Conservation (phyloP, 441 rosid genomes). For the Aquilaria agallochum region DNA sequence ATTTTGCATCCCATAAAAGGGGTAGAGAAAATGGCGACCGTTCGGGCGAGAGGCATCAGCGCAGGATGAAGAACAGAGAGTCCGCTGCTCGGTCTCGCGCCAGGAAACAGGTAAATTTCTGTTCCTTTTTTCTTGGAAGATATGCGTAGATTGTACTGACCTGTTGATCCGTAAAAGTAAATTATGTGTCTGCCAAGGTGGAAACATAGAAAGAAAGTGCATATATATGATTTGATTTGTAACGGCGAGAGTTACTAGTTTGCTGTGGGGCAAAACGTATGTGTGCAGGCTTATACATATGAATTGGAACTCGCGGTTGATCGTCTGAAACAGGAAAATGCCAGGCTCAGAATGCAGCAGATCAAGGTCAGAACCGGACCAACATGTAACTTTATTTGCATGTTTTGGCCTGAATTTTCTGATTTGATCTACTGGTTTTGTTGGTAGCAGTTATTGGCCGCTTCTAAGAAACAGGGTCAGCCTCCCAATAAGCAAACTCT, state of each 20-base stretch:
- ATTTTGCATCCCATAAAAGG: constrained; percentile 21
- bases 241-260: neutral
- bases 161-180: too few species aligned
- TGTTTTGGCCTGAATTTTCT: too few species aligned
- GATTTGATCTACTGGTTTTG: neutral
- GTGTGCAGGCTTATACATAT: constrained; percentile 41
- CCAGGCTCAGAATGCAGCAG: constrained; percentile 37
- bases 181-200: neutral
- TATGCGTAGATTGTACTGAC: too few species aligned
- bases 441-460: constrained; percentile 26
- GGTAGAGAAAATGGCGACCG: constrained; percentile 21
- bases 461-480: constrained; percentile 14
- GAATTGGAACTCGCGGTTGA: constrained; percentile 33
- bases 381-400: too few species aligned
- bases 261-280: neutral
- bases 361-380: constrained; percentile 24
- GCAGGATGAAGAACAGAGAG: constrained; percentile 58
- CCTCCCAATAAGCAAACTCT: constrained; percentile 32
- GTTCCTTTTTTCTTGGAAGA: neutral
- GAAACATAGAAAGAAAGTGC: neutral
- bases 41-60: constrained; percentile 31
- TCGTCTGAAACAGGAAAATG: constrained; percentile 36
- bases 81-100: constrained; percentile 60
- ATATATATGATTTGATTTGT: neutral
- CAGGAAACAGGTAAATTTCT: constrained; percentile 38